phyloP scores from a whole-genome alignment of 345 rosid genomes.

The Carallia pectinifolia region DNA sequence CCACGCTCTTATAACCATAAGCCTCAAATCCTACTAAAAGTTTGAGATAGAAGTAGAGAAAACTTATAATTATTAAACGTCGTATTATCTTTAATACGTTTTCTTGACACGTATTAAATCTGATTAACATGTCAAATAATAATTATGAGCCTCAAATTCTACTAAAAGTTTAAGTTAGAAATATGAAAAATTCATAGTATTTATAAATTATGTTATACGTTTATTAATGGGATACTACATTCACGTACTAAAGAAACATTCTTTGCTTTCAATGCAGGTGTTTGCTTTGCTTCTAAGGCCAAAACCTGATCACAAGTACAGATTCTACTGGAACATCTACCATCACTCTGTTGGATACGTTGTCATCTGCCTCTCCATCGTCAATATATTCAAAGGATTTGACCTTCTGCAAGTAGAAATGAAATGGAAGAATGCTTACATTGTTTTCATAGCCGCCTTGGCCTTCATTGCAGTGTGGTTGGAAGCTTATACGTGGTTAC shows the following conservation, averaged over 20 bases:
- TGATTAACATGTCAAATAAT: too few species aligned
- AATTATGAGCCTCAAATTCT: too few species aligned
- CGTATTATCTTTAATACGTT: too few species aligned
- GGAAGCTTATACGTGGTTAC: constrained; percentile 51
- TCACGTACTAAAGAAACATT: neutral
- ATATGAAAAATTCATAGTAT: too few species aligned
- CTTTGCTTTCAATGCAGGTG: constrained; percentile 35
- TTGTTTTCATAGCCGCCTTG: constrained; percentile 39
- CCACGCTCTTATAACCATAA: neutral
- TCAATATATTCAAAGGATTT: constrained; percentile 76
- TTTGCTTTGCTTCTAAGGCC: constrained; percentile 87
- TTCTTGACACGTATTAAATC: too few species aligned
- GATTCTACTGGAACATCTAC: constrained; percentile 82
- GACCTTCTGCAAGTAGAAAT: constrained; percentile 55
- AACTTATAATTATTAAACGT: too few species aligned
- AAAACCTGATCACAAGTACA: constrained; percentile 74
- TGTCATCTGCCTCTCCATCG: constrained; percentile 49
- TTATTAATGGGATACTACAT: too few species aligned
- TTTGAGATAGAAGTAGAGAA: too few species aligned
- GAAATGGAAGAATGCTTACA: constrained; percentile 79
- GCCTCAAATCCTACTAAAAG: too few species aligned
- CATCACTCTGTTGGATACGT: constrained; percentile 71
- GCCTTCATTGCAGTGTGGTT: constrained; percentile 36
- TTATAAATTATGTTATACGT: too few species aligned
- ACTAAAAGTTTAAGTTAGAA: too few species aligned